Evolutionary conservation across 2,329 filamentous ascomycete genomes (phyloP), one percentile per base, ranked within the genome.

Genomic region (Trichophyton verrucosum): DNA sequence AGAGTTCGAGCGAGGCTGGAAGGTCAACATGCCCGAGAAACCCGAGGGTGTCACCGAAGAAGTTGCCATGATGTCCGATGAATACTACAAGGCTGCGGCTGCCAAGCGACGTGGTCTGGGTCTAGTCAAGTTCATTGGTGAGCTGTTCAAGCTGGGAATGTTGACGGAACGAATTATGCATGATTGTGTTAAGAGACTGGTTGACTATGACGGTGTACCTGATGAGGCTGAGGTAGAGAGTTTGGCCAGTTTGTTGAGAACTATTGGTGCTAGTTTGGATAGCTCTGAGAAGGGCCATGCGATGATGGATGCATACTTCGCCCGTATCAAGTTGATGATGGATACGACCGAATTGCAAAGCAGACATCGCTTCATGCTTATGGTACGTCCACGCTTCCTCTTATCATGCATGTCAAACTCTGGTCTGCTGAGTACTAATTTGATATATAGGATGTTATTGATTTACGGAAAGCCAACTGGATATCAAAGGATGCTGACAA

Each of bases 161-260:
- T 83, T 99, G 75, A 99, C 94, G 64, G 89, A 96, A 75, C 89
- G 92, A 74, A 99, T 99, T 77, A 99, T 99, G 94, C 92, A 99
- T 79, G 90, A 96, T 76, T 99, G 94, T 82, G 91, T 99, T 30
- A 87, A 91, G 78, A 96, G 95, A 77, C 83, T 99, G 65, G 89
- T 99, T 66, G 92, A 99, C 77, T 97, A 95, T 75, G 87, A 92
- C 71, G 91, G 89, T 64, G 79, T 90, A 63, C 94, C 94, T 51
- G 94, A 99, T 68, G 94, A 99, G 77, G 89, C 92, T 60, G 91
- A 96, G 74, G 87, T 99, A 63, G 94, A 99, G 81, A 95, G 90
- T 67, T 85, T 99, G 75, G 91, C 87, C 69, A 96, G 95, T 78
- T 82, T 99, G 65, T 83, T 99, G 64, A 86, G 87, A 67, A 96